These are phyloP conservation scores for Pseudogymnoascus pannorum DNA, from an alignment of 2,329 filamentous ascomycete species.

Conservation along the genomic window DNA sequence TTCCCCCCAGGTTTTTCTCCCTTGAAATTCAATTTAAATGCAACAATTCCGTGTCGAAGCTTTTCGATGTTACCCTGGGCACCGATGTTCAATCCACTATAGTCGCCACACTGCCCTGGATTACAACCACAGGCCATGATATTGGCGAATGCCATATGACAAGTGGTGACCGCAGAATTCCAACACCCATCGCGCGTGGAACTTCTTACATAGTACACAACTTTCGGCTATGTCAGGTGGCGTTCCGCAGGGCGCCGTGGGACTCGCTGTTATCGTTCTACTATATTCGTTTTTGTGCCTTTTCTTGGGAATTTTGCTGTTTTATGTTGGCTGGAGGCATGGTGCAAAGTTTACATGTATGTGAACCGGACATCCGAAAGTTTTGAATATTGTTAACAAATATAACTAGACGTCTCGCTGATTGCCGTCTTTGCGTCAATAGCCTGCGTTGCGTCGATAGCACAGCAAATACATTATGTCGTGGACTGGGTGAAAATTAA, in stretches of 20 bases:
- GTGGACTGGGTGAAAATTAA: constrained; percentile 4
- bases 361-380: not conserved
- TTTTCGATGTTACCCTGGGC: not conserved
- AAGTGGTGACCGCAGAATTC: not conserved
- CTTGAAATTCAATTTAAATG: not conserved
- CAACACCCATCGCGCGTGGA: not conserved
- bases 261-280: constrained; percentile 6
- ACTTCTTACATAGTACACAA: not conserved
- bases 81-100: not conserved
- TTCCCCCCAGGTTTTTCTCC: not conserved
- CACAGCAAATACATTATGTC: constrained; percentile 12
- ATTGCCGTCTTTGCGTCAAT: not conserved
- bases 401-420: constrained; percentile 5
- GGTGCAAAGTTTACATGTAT: constrained; percentile 7
- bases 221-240: not conserved
- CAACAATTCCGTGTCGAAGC: not conserved
- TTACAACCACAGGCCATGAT: not conserved
- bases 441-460: not conserved
- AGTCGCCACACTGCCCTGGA: not conserved
- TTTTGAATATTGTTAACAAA: not conserved
- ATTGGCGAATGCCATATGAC: not conserved
- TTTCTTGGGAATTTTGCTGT: not conserved
- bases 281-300: constrained; percentile 11
- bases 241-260: constrained; percentile 6
- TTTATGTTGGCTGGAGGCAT: constrained; percentile 9